Evolutionary conservation across 176 grass and related monocot genomes (phyloP), one percentile per base, ranked within the genome.

Genomic region (Musa schizocarpa): DNA sequence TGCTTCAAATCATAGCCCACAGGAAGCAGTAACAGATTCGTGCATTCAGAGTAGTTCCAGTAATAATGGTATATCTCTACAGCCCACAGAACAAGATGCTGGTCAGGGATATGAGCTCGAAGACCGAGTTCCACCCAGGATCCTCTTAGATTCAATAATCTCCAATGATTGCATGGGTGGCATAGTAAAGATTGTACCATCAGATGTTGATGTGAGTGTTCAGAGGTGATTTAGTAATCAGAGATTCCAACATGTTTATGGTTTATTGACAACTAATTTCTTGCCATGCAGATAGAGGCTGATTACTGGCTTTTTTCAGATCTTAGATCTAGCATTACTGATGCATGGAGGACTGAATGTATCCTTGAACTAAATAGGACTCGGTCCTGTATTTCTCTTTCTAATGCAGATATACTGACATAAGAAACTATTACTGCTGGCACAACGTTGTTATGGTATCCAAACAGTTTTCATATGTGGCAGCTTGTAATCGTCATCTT

Each of bases 251-350:
- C 12, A 27, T 8, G 25, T 17, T 27, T 53, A 73, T 19, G 65
- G 21, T 17, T 26, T 56, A 74, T 9, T 73, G 63, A 49, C 80
- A 8, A 68, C n/a, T 59, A 29, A 43, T 58, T 77, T 79, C 1
- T 83, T 81, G 16, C 58, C 82, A 71, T 91, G 77, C 90, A 97
- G 94, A 75, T 69, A 71, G 84, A 83, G 12, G 86, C 90, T 51
- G 94, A 97, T 87, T 97, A 97, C 82, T 97, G 94, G 94, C 64
- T 97, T 27, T 50, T 81, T 70, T 91, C 94, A 69, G 88, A 87
- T 14, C 7, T 67, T 57, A 77, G 79, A 8, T 82, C 59, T 29
- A 93, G 72, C 55, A 48, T 93, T 29, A 93, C 88, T 49, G 82
- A 93, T 81, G 86, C 82, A 55, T 97, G 94, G 94, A 77, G 64